Percentiles rank a stretch among this genome's conserved stretches.
These are phyloP conservation scores for Cutaneotrichosporon dermatis DNA, from an alignment of 1,284 basidiomycete species.

Conservation along the genomic window DNA sequence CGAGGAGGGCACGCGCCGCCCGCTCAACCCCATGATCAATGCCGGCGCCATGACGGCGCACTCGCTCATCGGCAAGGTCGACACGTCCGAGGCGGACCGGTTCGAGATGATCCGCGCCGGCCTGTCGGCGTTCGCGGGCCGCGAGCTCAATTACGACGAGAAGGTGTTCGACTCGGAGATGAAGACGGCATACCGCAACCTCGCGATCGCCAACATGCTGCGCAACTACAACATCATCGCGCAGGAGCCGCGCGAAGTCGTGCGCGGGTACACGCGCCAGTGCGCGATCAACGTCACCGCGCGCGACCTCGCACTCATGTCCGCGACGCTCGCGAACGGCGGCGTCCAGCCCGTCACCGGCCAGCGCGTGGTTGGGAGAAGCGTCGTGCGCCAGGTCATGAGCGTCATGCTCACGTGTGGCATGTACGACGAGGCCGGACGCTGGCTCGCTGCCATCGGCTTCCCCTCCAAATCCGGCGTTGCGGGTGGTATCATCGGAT, in stretches of 20 bases:
- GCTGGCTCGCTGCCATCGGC: conserved; percentile 14
- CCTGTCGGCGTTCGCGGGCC: conserved; percentile 14
- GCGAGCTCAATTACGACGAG: conserved; percentile 16
- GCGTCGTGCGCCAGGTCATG: conserved; percentile 18
- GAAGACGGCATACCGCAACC: conserved; percentile 15
- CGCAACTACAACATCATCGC: conserved; percentile 17
- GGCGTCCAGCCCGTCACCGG: conserved; percentile 20
- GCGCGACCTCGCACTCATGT: conserved; percentile 21
- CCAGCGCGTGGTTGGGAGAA: conserved; percentile 9
- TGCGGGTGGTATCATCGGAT: conserved; percentile 18
- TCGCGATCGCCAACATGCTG: conserved; percentile 19
- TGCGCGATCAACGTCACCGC: conserved; percentile 17
- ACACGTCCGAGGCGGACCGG: conserved; percentile 4
- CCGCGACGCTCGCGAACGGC: conserved; percentile 18
- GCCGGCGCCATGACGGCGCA: conserved; percentile 19
- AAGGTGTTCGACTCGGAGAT: conserved; percentile 13
- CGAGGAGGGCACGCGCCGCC: conserved; percentile 14
- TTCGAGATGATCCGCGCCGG: conserved; percentile 16
- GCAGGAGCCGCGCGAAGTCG: conserved; percentile 9
- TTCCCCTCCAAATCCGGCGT: conserved; percentile 20
- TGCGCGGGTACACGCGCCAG: conserved; percentile 18
- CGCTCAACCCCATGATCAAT: conserved; percentile 22
- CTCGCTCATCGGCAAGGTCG: conserved; percentile 9
- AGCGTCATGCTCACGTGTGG: conserved; percentile 22
- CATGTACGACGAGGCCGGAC: conserved; percentile 20